phyloP scores from a whole-genome alignment of 2,329 filamentous ascomycete species.

The Colletotrichum sp. region DNA sequence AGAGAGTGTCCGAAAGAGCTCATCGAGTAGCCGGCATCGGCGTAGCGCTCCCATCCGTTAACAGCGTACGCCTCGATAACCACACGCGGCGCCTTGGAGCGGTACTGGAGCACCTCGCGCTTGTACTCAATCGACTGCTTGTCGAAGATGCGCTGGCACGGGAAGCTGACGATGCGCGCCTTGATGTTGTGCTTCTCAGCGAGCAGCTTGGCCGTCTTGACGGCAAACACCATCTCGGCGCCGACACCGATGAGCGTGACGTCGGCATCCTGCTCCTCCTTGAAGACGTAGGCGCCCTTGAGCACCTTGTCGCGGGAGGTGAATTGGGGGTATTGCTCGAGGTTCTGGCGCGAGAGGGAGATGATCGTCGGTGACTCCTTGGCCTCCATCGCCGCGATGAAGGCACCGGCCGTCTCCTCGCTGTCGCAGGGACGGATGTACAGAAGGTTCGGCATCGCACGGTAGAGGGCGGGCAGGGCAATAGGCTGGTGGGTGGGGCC shows the following conservation, averaged over 20 bases:
- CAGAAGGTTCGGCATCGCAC: conserved; percentile 66
- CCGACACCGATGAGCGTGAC: conserved; percentile 48
- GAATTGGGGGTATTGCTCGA: conserved; percentile 45
- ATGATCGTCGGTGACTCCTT: conserved; percentile 49
- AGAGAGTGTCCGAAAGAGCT: conserved; percentile 60
- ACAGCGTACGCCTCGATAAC: conserved; percentile 65
- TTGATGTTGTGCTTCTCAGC: conserved; percentile 40
- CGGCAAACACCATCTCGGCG: conserved; percentile 37
- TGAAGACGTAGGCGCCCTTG: conserved; percentile 52
- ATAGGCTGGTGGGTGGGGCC: conserved; percentile 69
- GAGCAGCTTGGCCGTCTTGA: conserved; percentile 40
- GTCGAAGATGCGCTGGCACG: conserved; percentile 49
- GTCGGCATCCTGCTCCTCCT: conserved; percentile 46
- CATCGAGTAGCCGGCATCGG: conserved; percentile 60
- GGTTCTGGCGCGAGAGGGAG: conserved; percentile 50
- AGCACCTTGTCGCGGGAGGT: conserved; percentile 48
- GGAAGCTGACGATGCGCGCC: conserved; percentile 48
- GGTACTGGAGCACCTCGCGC: conserved; percentile 46
- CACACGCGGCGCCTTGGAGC: conserved; percentile 50
- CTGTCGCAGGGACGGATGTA: conserved; percentile 65
- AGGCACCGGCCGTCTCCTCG: conserved; percentile 63
- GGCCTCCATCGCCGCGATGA: conserved; percentile 49
- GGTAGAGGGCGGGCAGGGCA: conserved; percentile 60
- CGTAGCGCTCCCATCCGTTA: conserved; percentile 66
- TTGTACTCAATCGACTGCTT: conserved; percentile 48